Percentiles rank a stretch among this genome's conserved stretches.
phyloP scores from a whole-genome alignment of 2,329 filamentous ascomycete genomes.

The Botryotinia narcissicola region DNA sequence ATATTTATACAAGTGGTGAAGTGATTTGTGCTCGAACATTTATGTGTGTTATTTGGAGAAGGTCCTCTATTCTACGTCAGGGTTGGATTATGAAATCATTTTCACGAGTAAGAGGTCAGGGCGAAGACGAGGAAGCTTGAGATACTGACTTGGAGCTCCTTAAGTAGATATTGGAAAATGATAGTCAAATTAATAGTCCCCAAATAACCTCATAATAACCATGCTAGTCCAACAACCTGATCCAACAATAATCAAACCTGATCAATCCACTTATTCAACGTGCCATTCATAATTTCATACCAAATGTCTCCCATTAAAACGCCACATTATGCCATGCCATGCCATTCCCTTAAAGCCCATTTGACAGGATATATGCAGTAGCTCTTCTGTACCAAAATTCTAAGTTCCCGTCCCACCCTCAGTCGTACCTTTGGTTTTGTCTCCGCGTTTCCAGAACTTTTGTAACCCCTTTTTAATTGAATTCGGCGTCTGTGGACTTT shows the following conservation, averaged over 20 bases:
- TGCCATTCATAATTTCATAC: neutral
- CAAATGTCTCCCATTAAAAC: neutral
- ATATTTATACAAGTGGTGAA: neutral
- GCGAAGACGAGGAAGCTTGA: neutral
- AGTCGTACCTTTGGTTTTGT: neutral
- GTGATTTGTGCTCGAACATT: neutral
- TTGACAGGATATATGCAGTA: neutral
- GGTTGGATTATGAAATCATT: neutral
- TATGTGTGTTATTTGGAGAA: too few species aligned
- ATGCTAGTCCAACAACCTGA: neutral
- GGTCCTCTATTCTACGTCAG: neutral
- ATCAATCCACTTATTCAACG: conserved; percentile 1
- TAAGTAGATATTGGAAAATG: neutral
- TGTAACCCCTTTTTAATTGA: conserved; percentile 7
- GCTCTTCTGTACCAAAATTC: neutral
- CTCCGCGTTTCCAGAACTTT: conserved; percentile 14
- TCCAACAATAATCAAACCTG: neutral
- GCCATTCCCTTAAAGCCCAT: neutral
- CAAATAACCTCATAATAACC: neutral
- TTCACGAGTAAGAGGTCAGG: neutral
- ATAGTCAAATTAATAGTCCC: neutral
- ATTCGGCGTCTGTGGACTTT: conserved; percentile 10
- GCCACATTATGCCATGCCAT: conserved; percentile 3
- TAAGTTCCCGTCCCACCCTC: conserved; percentile 1
- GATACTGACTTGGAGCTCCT: neutral